These are phyloP conservation scores for Rhazya stricta DNA, from an alignment of 257 asterid genomes.

Conservation along the genomic window DNA sequence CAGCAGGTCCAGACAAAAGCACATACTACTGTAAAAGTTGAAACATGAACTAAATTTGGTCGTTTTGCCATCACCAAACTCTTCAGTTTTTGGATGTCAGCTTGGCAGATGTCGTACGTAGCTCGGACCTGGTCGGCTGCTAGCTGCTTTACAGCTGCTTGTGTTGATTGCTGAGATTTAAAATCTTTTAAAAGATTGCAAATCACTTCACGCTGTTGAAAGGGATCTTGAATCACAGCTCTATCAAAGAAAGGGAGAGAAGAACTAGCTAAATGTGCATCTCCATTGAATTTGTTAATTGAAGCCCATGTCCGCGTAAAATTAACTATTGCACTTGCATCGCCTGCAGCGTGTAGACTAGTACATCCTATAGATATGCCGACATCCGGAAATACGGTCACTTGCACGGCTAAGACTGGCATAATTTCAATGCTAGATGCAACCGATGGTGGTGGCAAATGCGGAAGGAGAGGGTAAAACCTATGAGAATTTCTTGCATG, in stretches of 20 bases:
- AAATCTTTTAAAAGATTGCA: slow-evolving; percentile 24
- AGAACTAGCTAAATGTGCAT: neutral
- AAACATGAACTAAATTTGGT: slow-evolving; percentile 22
- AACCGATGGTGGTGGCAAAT: neutral
- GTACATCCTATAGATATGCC: slow-evolving; percentile 41
- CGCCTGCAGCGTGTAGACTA: slow-evolving; percentile 42
- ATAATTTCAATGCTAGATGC: neutral
- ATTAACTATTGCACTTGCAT: slow-evolving; percentile 36
- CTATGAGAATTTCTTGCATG: slow-evolving; percentile 19
- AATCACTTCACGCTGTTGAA: slow-evolving; percentile 24
- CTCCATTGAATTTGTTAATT: slow-evolving; percentile 28
- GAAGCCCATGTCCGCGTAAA: slow-evolving; percentile 45
- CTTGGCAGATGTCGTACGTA: slow-evolving; percentile 25
- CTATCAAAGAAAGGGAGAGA: slow-evolving; percentile 32
- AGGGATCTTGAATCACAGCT: slow-evolving; percentile 30
- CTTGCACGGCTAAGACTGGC: slow-evolving; percentile 40
- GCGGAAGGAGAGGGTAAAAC: slow-evolving; percentile 34
- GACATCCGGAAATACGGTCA: slow-evolving; percentile 37
- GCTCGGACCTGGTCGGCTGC: slow-evolving; percentile 31
- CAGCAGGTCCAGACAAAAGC: slow-evolving; percentile 40
- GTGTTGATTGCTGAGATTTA: slow-evolving; percentile 18
- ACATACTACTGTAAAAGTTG: slow-evolving; percentile 33
- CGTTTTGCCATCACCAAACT: slow-evolving; percentile 9
- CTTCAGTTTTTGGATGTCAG: slow-evolving; percentile 32
- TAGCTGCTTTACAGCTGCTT: slow-evolving; percentile 21